These are phyloP conservation scores for Boletus sp. DNA, from an alignment of 768 basidiomycete species.

Conservation along the genomic window DNA sequence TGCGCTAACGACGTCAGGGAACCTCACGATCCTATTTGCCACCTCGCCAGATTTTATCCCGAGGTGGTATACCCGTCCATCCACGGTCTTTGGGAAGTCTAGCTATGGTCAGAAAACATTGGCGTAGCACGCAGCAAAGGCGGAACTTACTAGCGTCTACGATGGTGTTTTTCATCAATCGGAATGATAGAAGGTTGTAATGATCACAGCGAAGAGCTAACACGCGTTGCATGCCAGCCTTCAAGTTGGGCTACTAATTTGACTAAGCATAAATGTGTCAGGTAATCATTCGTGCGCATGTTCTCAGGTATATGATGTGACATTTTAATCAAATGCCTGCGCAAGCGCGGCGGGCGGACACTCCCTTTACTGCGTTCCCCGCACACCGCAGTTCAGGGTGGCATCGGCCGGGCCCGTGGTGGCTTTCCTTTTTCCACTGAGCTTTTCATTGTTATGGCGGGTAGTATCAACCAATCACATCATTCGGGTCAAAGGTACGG, in stretches of 20 bases:
- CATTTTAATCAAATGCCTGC: neutral
- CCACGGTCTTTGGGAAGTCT: constrained; percentile 79
- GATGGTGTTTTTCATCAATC: constrained; percentile 57
- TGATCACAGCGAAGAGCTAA: neutral
- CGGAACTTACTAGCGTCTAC: constrained; percentile 63
- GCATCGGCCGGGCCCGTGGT: neutral
- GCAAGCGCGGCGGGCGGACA: no score
- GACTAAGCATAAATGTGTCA: constrained; percentile 14
- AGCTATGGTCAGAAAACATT: neutral
- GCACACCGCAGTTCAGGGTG: neutral
- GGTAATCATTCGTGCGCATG: no score
- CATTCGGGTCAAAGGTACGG: neutral
- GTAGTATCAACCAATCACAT: neutral
- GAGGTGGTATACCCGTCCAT: constrained; percentile 77
- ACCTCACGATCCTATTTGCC: constrained; percentile 71
- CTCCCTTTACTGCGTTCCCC: neutral
- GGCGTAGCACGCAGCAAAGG: neutral
- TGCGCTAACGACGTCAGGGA: neutral
- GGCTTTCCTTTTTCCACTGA: neutral
- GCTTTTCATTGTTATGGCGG: neutral
- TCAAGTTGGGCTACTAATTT: neutral
- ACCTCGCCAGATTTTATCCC: constrained; percentile 75
- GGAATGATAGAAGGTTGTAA: neutral
- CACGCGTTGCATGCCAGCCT: neutral
- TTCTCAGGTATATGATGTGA: no score